These are phyloP conservation scores for Solanum stenotomum DNA, from an alignment of 257 asterid species.

Conservation along the genomic window DNA sequence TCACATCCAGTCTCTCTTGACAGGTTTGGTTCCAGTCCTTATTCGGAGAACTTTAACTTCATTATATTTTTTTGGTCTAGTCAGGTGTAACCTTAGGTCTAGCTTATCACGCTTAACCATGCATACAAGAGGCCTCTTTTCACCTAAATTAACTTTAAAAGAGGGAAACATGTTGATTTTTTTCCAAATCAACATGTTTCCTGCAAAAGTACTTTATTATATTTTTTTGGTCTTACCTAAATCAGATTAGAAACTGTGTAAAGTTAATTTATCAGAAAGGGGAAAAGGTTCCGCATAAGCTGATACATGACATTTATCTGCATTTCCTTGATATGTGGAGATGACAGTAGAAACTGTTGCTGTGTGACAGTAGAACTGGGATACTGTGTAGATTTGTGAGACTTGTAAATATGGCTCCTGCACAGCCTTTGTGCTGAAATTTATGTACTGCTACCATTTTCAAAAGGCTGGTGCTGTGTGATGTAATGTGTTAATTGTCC, in stretches of 20 bases:
- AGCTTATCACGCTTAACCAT: background rate
- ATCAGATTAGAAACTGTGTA: background rate
- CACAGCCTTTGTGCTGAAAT: background rate
- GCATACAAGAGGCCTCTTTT: background rate
- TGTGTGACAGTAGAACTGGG: background rate
- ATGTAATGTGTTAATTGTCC: background rate
- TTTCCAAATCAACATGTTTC: background rate
- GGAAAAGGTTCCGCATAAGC: background rate
- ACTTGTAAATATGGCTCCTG: background rate
- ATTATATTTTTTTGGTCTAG: background rate
- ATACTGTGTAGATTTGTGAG: background rate
- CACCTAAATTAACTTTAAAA: background rate
- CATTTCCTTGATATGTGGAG: background rate
- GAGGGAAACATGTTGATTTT: background rate
- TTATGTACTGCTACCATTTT: background rate
- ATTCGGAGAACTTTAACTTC: background rate
- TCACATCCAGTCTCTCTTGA: conserved; percentile 97
- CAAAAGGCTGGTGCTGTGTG: background rate
- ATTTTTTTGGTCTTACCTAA: background rate
- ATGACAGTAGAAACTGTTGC: background rate
- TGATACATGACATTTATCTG: background rate
- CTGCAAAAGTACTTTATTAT: no score
- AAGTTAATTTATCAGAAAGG: background rate
- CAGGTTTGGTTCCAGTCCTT: conserved; percentile 43
- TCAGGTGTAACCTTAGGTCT: background rate